Percentiles rank a stretch among this genome's conserved stretches.
Conservation (phyloP, 1,284 basidiomycete species). For the Rhodotorula sp. region DNA sequence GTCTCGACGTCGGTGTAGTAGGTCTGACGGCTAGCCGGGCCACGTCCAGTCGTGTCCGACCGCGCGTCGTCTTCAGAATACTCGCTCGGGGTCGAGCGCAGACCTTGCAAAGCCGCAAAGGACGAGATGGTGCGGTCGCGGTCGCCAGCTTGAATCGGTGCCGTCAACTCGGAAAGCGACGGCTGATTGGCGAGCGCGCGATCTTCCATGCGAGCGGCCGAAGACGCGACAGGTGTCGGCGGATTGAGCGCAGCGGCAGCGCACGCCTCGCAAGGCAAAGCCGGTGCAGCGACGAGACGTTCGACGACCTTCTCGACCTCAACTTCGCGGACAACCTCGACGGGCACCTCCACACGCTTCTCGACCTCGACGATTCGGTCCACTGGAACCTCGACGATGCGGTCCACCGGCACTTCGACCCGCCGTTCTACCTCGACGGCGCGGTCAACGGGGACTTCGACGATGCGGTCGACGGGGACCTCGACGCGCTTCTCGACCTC, state of each 20-base stretch:
- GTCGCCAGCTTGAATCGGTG: not conserved
- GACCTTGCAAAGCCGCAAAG: constrained; percentile 12
- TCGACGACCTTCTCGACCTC: constrained; percentile 15
- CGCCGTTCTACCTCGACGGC: not conserved
- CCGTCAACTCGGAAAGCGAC: constrained; percentile 24
- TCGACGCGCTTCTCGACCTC: constrained; percentile 28
- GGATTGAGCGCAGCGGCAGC: not conserved
- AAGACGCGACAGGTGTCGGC: constrained; percentile 1
- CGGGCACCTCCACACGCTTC: not conserved
- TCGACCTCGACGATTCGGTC: constrained; percentile 16
- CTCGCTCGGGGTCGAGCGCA: constrained; percentile 10
- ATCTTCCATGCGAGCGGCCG: constrained; percentile 30
- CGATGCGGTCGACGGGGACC: constrained; percentile 25
- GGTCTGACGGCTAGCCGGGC: constrained; percentile 44
- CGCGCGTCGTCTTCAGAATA: constrained; percentile 16
- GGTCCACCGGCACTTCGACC: constrained; percentile 1
- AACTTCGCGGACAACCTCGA: constrained; percentile 10
- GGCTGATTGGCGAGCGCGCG: constrained; percentile 31
- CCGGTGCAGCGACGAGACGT: not conserved
- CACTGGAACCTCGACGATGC: constrained; percentile 40
- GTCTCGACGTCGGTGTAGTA: constrained; percentile 59
- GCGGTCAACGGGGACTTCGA: constrained; percentile 25
- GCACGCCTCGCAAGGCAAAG: not conserved
- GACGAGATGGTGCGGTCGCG: constrained; percentile 30
- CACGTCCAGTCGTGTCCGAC: constrained; percentile 19